phyloP scores from a whole-genome alignment of 2,329 filamentous ascomycete genomes.

The Monosporascus sp. region DNA sequence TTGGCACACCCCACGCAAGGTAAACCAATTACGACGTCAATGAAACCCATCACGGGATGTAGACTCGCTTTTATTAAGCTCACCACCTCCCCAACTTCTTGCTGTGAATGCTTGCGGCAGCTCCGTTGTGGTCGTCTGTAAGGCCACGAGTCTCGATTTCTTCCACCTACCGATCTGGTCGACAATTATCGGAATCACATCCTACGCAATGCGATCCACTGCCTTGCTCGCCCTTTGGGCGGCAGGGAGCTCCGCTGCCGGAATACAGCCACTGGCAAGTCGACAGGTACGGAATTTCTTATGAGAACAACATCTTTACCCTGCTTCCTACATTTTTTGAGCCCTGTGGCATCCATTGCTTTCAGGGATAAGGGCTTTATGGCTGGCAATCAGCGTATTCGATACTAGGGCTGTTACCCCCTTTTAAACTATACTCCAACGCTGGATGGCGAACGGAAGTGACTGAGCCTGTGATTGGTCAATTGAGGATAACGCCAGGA shows the following conservation, averaged over 20 bases:
- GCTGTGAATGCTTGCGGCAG: neutral
- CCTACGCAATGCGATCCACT: slow-evolving; percentile 2
- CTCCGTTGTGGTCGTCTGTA: neutral
- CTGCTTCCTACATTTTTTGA: no score
- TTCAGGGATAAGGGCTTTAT: neutral
- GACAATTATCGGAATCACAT: neutral
- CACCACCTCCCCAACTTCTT: neutral
- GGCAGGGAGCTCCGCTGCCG: slow-evolving; percentile 7
- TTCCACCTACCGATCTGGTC: neutral
- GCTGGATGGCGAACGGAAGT: no score
- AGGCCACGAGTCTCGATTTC: neutral
- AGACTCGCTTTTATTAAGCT: neutral
- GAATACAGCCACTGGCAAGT: slow-evolving; percentile 1
- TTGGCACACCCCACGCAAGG: neutral
- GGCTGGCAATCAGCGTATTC: neutral
- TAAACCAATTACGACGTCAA: neutral
- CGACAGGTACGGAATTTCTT: neutral
- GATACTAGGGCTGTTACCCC: no score
- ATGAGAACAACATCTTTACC: neutral
- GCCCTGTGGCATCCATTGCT: neutral
- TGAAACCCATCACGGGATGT: neutral
- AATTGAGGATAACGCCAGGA: no score
- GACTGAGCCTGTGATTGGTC: no score
- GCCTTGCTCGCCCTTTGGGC: slow-evolving; percentile 2
- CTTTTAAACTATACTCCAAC: no score